Conservation (phyloP, 495 filamentous ascomycete genomes). For the Collariella sp. region DNA sequence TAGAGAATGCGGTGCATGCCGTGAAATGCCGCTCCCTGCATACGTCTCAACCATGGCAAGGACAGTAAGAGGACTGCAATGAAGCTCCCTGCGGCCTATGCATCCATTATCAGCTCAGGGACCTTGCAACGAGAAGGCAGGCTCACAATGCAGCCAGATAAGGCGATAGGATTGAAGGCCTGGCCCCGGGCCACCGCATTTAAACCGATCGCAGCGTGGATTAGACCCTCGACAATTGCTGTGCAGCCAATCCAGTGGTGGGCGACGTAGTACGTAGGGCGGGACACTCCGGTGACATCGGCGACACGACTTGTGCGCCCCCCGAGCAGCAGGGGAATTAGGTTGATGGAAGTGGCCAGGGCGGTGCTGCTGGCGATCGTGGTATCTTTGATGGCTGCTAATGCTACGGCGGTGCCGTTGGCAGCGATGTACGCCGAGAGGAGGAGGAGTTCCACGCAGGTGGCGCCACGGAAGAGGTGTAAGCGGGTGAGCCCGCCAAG, state of each 20-base stretch:
- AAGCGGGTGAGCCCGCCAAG: not conserved
- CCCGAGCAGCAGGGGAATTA: not conserved
- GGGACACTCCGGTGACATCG: not conserved
- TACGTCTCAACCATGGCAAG: not conserved
- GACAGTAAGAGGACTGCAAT: slow-evolving; percentile 1
- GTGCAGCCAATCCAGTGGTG: not conserved
- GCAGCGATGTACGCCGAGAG: not conserved
- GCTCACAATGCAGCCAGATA: not conserved
- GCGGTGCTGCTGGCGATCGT: not conserved
- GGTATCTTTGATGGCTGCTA: not conserved
- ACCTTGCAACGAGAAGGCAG: not conserved
- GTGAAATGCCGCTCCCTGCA: not conserved
- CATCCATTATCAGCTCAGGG: not conserved
- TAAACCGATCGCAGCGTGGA: not conserved
- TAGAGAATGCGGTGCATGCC: not conserved
- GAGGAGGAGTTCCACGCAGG: not conserved
- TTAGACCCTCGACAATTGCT: not conserved
- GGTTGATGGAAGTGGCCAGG: slow-evolving; percentile 2
- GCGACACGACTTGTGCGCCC: not conserved
- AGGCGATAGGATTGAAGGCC: not conserved
- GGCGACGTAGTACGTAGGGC: not conserved
- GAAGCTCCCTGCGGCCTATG: not conserved
- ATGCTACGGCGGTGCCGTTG: not conserved
- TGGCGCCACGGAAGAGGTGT: not conserved
- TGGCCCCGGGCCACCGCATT: not conserved